Evolutionary conservation across 306 rosid species (phyloP).

Genomic region (Glycine tomentella): DNA sequence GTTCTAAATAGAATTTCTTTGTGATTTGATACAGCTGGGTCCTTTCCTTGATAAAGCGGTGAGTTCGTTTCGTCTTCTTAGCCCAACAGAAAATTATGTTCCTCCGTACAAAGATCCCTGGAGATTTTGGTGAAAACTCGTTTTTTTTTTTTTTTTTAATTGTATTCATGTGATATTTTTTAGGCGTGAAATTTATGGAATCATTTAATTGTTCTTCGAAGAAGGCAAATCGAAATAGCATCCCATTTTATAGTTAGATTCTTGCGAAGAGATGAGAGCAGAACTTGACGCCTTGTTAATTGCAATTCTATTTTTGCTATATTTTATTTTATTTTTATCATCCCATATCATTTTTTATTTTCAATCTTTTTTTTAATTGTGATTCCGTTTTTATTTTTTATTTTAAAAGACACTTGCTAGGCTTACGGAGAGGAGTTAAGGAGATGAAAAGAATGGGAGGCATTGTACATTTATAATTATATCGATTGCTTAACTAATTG

Average conservation of each 20-base stretch:
- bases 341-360: too few species aligned
- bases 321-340: too few species aligned
- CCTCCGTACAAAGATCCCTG: slow-evolving; percentile 98
- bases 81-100: slow-evolving; percentile 82
- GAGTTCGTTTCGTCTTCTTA: slow-evolving; percentile 82
- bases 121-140: slow-evolving; percentile 87
- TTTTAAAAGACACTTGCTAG: too few species aligned
- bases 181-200: slow-evolving; percentile 17
- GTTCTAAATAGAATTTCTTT: not conserved
- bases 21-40: slow-evolving; percentile 75
- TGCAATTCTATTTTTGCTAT: too few species aligned
- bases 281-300: not conserved
- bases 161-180: slow-evolving; percentile 37
- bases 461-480: too few species aligned
- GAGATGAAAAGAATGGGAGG: too few species aligned
- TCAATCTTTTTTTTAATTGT: too few species aligned
- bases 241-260: slow-evolving; percentile 34
- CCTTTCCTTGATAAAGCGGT: slow-evolving; percentile 72
- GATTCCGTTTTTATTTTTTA: too few species aligned
- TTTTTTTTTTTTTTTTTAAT: slow-evolving; percentile 35
- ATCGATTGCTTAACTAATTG: too few species aligned
- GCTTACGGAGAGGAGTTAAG: too few species aligned
- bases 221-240: slow-evolving; percentile 20
- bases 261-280: not conserved
- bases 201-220: slow-evolving; percentile 21